These are phyloP conservation scores for Colletotrichum acutatum DNA, from an alignment of 2,329 filamentous ascomycete species.

Conservation along the genomic window DNA sequence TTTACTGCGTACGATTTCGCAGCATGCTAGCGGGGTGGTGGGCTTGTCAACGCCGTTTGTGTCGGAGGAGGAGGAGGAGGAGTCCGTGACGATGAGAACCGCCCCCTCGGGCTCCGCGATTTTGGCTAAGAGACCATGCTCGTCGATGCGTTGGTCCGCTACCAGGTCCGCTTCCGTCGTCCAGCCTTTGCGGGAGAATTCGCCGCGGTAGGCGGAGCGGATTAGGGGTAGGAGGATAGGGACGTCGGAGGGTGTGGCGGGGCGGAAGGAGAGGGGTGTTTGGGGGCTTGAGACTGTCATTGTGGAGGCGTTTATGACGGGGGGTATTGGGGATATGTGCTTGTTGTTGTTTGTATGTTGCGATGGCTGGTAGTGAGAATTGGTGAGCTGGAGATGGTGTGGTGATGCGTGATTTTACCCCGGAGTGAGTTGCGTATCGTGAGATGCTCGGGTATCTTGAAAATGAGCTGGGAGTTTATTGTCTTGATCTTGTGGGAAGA, in stretches of 20 bases:
- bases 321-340: neutral
- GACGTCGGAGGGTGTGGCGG: conserved; percentile 47
- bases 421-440: neutral
- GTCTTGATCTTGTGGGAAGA: neutral
- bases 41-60: neutral
- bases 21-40: conserved; percentile 52
- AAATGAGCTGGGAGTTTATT: neutral
- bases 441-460: neutral
- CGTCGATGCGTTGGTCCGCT: conserved; percentile 55
- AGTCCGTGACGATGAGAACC: conserved; percentile 51
- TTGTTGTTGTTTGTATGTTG: neutral
- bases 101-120: conserved; percentile 50
- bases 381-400: neutral
- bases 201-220: conserved; percentile 57
- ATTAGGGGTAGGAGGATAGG: conserved; percentile 50
- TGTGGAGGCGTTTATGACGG: too few species aligned
- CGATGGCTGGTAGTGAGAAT: neutral
- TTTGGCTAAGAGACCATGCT: conserved; percentile 48
- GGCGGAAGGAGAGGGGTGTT: conserved; percentile 45
- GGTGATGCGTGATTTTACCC: neutral
- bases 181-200: conserved; percentile 54
- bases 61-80: neutral
- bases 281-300: conserved; percentile 10
- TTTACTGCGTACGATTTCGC: conserved; percentile 49
- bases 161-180: conserved; percentile 59